A percentile compares a stretch with the other conserved stretches of the same genome.
phyloP scores from a whole-genome alignment of 768 basidiomycete genomes.

The Pleurotus salmoneostramineus region DNA sequence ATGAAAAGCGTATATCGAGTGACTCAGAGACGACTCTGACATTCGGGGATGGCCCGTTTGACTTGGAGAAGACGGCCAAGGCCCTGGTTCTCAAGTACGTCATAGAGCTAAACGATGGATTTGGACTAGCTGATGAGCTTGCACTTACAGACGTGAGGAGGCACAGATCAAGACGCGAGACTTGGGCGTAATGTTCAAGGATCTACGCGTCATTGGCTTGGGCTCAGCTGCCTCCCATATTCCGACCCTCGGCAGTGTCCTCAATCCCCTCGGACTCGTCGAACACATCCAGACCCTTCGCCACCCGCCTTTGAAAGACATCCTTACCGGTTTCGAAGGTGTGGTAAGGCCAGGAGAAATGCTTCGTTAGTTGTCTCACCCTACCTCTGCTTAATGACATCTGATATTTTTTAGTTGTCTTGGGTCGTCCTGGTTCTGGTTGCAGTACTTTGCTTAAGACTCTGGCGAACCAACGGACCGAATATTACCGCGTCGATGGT shows the following conservation, averaged over 20 bases:
- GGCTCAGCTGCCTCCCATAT: constrained; percentile 40
- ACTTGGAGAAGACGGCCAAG: constrained; percentile 1
- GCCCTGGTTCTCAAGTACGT: neutral
- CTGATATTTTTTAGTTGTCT: constrained; percentile 51
- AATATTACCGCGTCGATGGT: constrained; percentile 66
- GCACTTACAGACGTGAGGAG: neutral
- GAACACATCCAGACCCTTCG: constrained; percentile 36
- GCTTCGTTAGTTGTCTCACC: constrained; percentile 47
- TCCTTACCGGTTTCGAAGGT: constrained; percentile 62
- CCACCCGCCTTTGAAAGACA: constrained; percentile 61
- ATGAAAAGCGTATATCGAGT: neutral
- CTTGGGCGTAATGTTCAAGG: constrained; percentile 47
- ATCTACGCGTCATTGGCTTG: constrained; percentile 49
- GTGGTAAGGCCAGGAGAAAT: constrained; percentile 69
- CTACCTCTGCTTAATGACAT: neutral
- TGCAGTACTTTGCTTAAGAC: constrained; percentile 82
- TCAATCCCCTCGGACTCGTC: constrained; percentile 39
- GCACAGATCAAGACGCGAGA: constrained; percentile 27
- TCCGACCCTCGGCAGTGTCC: constrained; percentile 47
- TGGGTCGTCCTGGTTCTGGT: constrained; percentile 83
- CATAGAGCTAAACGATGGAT: neutral
- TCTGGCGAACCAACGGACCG: constrained; percentile 70
- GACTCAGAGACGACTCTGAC: neutral
- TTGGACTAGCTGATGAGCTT: neutral
- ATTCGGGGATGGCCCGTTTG: constrained; percentile 1